Base-by-base conservation (phyloP, 129 eudicot genomes). In the Pulicaria dysenterica region DNA sequence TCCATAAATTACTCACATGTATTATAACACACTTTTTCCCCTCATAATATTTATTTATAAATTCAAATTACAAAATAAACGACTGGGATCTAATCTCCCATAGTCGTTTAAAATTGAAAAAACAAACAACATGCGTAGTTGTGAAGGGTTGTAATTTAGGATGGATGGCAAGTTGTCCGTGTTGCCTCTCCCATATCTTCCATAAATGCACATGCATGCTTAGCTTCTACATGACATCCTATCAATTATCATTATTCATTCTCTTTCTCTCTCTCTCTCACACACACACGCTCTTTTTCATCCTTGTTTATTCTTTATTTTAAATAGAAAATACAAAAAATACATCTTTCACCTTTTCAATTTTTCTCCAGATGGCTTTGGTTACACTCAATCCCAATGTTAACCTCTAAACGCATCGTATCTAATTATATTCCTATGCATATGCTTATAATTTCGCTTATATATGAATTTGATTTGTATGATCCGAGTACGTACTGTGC, bases 131-230 rank as follows among this genome's bases (percentile, higher is more conserved):
- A 73, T 63, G 75, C 75, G 70, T 77, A 77, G 63, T 77, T 69
- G 69, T 39, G 50, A 60, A 69, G 70, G 63, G 76, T 69, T 77
- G 76, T 47, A 59, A 15, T 16, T 53, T 77, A 42, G 62, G 71
- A 59, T 59, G 62, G 71, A 59, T 59, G 37, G 55, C 81, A 77
- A 77, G 51, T 59, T 77, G 68, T 77, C 64, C 54, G 38, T 69
- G 51, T 77, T 51, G 76, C 74, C 64, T 77, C 70, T 47, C 50
- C 70, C 60, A 75, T 66, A 65, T 56, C 49, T 75, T 69, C 76
- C 81, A 59, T 68, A 69, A 77, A 69, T 77, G 81, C 81, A 77
- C 76, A 77, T 77, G 81, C 67, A 69, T 69, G 76, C 64, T 77
- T 69, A 58, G 75, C 74, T 77, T 77, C 81, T 58, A 77, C 75